A percentile compares a stretch with the other conserved stretches of the same genome.
Conservation (phyloP, 2,329 filamentous ascomycete species). For the Amphichorda felina region DNA sequence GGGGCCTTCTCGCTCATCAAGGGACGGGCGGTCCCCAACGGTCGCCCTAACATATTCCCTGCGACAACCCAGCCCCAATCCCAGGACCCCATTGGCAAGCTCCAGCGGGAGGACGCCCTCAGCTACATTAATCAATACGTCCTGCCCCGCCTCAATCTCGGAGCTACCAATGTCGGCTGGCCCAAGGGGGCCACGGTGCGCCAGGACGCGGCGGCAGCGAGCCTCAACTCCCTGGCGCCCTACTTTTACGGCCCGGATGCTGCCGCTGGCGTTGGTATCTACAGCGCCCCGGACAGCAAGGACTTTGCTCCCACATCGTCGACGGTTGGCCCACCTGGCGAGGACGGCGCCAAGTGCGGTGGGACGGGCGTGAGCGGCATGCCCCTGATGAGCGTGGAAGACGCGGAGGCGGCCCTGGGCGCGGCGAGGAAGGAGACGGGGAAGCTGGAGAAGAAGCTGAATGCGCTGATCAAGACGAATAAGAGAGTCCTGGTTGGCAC, state of each 20-base stretch:
- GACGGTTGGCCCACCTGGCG: slow-evolving; percentile 14
- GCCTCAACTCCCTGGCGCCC: slow-evolving; percentile 41
- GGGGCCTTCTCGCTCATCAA: slow-evolving; percentile 52
- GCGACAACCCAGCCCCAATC: slow-evolving; percentile 30
- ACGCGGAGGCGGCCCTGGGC: slow-evolving; percentile 44
- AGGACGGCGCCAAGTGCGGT: slow-evolving; percentile 1
- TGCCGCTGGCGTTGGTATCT: slow-evolving; percentile 30
- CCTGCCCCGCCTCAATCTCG: slow-evolving; percentile 45
- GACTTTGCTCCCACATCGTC: slow-evolving; percentile 1
- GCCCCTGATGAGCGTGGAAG: slow-evolving; percentile 48
- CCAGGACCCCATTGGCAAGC: slow-evolving; percentile 50
- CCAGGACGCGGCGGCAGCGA: slow-evolving; percentile 34
- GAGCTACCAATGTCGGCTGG: slow-evolving; percentile 30
- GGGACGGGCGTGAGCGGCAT: slow-evolving; percentile 25
- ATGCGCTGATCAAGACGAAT: slow-evolving; percentile 49
- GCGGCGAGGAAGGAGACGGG: slow-evolving; percentile 48
- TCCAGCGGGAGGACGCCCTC: slow-evolving; percentile 54
- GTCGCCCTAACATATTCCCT: slow-evolving; percentile 50
- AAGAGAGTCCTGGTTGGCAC: slow-evolving; percentile 31
- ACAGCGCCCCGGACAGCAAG: slow-evolving; percentile 23
- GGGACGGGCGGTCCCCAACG: slow-evolving; percentile 52
- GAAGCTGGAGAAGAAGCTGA: slow-evolving; percentile 48
- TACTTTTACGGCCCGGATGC: slow-evolving; percentile 41
- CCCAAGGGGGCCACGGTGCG: slow-evolving; percentile 23
- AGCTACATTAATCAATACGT: slow-evolving; percentile 61